Evolutionary conservation across 2,329 filamentous ascomycete genomes (phyloP), one percentile per base, ranked within the genome.

Genomic region (Colletotrichum sp.): DNA sequence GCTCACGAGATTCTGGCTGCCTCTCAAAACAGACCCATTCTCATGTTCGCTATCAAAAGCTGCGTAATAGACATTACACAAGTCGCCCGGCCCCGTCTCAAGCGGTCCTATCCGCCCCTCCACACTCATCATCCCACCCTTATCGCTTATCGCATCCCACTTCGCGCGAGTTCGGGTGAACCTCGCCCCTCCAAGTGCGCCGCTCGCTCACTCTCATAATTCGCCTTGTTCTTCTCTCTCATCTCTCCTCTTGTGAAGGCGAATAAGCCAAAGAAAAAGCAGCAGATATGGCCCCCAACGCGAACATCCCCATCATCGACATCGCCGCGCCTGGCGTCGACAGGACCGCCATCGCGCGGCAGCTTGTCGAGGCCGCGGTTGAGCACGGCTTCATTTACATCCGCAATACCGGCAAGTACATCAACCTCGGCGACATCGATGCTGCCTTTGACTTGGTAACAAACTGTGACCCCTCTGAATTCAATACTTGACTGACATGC

Each of bases 381-480:
- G 92, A 93, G 69, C 94, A 96, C 84, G 96, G 96, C 76, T 98
- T 98, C 84, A 91, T 98, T 76, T 98, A 97, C 82, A 92, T 98
- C 80, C 93, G 92, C 81, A 96, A 95, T 81, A 89, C 92, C 26
- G 93, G 92, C 58, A 87, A 89, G 14, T 92, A 94, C 75, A 95
- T 98, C 63, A 87, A 93, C 0, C 85, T 89, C 0, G 84, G 89
- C 32, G 90, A 93, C 69, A 91, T 98, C 55, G 89, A 94, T 12
- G 86, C 88, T 59, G 93, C 94, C 10, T 98, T 98, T 86, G 86
- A 89, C 16, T 84, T 98, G 81, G 96, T 97, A 87, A 79, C 85
- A 79, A 18, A 21, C 0, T 3, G n/a, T 21, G 8, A 52, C 2
- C 24, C 38, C 21, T 12, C 9, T 66, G 13, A 2, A 30, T 16